Evolutionary conservation across 108 stramenopile genomes (phyloP).

Genomic region (Discostella stelligeroides): DNA sequence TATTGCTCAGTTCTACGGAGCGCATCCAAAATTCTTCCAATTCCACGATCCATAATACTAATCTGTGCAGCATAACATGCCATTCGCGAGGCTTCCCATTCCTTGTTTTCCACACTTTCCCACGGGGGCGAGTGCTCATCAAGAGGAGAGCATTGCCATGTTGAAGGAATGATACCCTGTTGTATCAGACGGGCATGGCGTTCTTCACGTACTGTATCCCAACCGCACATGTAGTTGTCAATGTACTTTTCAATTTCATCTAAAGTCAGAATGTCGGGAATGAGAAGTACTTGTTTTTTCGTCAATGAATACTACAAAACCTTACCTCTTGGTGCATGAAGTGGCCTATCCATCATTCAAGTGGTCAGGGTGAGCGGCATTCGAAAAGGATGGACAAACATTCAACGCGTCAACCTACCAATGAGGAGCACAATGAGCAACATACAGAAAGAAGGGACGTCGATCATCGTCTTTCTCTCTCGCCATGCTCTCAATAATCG

Average conservation of each 20-base stretch:
- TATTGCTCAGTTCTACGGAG: slow-evolving; percentile 21
- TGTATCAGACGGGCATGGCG: slow-evolving; percentile 34
- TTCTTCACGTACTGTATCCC: slow-evolving; percentile 36
- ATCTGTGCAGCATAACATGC: slow-evolving; percentile 52
- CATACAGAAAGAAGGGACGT: slow-evolving; percentile 54
- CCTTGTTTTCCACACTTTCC: slow-evolving; percentile 29
- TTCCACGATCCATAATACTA: slow-evolving; percentile 45
- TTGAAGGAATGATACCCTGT: slow-evolving; percentile 32
- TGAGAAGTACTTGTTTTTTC: not conserved
- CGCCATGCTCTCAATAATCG: slow-evolving; percentile 29
- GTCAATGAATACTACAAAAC: not conserved
- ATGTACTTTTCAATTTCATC: slow-evolving; percentile 47
- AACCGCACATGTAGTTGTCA: slow-evolving; percentile 45
- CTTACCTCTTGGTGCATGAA: slow-evolving; percentile 49
- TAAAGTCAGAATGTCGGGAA: not conserved
- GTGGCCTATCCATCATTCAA: slow-evolving; percentile 14
- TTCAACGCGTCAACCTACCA: slow-evolving; percentile 18
- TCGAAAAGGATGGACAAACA: not conserved
- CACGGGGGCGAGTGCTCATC: slow-evolving; percentile 43
- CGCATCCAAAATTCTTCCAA: slow-evolving; percentile 42
- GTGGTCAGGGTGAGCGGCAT: not conserved
- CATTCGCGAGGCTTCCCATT: slow-evolving; percentile 55
- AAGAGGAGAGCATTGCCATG: slow-evolving; percentile 48
- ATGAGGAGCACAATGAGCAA: slow-evolving; percentile 51
- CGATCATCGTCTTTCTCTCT: slow-evolving; percentile 2